Evolutionary conservation across 768 basidiomycete species (phyloP), one percentile per base, ranked within the genome.

Genomic region (Gloeopeniophorella convolvens): DNA sequence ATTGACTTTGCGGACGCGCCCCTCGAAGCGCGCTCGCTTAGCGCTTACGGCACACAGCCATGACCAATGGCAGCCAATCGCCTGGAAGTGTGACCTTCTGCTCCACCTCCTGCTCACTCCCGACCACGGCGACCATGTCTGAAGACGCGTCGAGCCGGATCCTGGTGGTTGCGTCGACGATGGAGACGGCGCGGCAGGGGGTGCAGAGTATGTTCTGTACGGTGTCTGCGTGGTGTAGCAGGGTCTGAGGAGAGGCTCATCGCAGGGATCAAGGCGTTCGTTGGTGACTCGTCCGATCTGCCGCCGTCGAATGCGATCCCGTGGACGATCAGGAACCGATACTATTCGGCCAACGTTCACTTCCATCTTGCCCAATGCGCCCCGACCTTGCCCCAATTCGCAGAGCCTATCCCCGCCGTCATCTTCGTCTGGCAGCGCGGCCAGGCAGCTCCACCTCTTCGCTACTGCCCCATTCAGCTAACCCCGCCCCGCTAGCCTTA

Each of bases 291-390:
- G 34, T 46, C 36, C 36, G 42, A 48, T 5, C 32, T 51, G 8
- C 36, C 56, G 15, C 3, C 48, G 10, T 40, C 43, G 10, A 47
- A 48, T 12, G n/a, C 27, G 23, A 66, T 86, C 27, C 82, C 83
- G 9, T 90, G 86, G 87, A 84, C 77, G 34, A 85, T 90, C 54
- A 66, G 68, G 44, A 90, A 90, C 70, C 83, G 78, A 63, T 92
- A 92, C 66, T 92, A 91, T 68, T 77, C 77, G 12, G 89, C 89
- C 1, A 71, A 76, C 51, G 83, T 92, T 6, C 79, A 81, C 53
- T 89, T 91, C 61, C 68, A 78, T 28, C 68, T 73, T 10, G 73
- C 74, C 47, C 68, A 73, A 15, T 63, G 79, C 45, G 66, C 69
- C 26, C 69, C 72, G 10, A 70, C 78, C 51, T 65, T 64, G 26